Base-by-base conservation (phyloP, 1,284 basidiomycete genomes). In the Leccinum griseonigrum region DNA sequence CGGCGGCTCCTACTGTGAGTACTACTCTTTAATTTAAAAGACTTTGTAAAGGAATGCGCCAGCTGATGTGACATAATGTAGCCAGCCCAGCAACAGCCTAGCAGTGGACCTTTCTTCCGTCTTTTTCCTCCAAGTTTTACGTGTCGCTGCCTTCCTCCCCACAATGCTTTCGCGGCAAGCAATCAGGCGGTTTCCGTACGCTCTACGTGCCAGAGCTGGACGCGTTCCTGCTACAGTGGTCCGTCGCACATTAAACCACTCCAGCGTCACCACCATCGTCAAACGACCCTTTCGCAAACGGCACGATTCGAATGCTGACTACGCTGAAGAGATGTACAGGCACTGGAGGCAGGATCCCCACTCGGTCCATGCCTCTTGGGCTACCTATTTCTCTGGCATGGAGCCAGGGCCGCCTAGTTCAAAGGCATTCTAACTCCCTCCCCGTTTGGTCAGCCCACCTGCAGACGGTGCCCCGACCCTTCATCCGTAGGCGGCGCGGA, bases 271-370 rank as follows among this genome's bases (percentile, higher is more conserved):
- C 83, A 26, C 88, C 88, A 3, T 91, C 89, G 1, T 76, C 87
- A 22, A 90, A 90, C 66, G 90, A 92, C 74, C 81, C 85, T 18
- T 96, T 97, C 74, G 94, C 94, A 26, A 95, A 92, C 66, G 94
- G 94, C 58, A 94, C 90, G 54, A 97, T 22, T 22, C 22, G 22
- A 22, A 97, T 78, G 83, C 93, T 48, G 96, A 97, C 81, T 98
- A 99, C 75, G 92, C 91, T 52, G 96, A 98, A 73, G 94, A 97
- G 79, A 96, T 97, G 95, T 96, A 95, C 79, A 85, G 86, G 68
- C 85, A 88, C 68, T 97, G 94, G 94, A 88, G 87, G 77, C 82
- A 92, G 77, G 93, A 99, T 78, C 94, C 95, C 48, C 85, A 86
- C 67, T 91, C 92, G 53, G 97, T 99, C 0, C 97, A 99, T 78